Evolutionary conservation across 192 early-diverging fungal species (phyloP).

Genomic region (Dissophora globulifera): DNA sequence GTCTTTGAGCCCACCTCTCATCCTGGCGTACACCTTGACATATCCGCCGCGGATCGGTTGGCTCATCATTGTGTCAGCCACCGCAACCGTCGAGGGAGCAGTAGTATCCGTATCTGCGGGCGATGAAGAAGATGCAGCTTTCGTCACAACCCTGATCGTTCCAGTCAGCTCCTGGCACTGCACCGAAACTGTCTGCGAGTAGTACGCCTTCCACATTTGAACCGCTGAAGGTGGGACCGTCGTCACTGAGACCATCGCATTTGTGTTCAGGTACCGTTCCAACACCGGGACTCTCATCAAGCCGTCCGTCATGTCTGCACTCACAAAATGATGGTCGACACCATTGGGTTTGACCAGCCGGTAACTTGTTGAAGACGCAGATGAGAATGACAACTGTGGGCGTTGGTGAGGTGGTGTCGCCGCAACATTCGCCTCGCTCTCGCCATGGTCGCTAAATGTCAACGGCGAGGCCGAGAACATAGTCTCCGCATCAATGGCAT

Average conservation of each 20-base stretch:
- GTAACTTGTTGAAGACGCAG: conserved; percentile 24
- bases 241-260: conserved; percentile 49
- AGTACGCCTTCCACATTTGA: conserved; percentile 49
- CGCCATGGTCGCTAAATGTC: conserved; percentile 56
- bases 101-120: neutral
- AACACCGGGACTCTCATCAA: conserved; percentile 31
- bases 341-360: conserved; percentile 44
- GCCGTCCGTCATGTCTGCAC: neutral
- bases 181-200: conserved; percentile 54
- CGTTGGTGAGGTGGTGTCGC: neutral
- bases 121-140: neutral
- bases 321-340: conserved; percentile 21
- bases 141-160: conserved; percentile 47
- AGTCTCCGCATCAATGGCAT: conserved; percentile 59
- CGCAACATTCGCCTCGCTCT: conserved; percentile 30
- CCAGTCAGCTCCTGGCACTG: conserved; percentile 54
- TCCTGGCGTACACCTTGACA: conserved; percentile 61
- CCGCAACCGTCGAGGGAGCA: too few species aligned
- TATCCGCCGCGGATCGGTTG: conserved; percentile 55
- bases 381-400: neutral
- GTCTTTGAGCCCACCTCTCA: conserved; percentile 17
- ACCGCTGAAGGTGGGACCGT: conserved; percentile 25
- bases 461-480: conserved; percentile 62
- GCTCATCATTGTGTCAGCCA: neutral
- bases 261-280: conserved; percentile 34